Evolutionary conservation across 805 yeast species (phyloP).

Genomic region (Nakazawaea pomicola): DNA sequence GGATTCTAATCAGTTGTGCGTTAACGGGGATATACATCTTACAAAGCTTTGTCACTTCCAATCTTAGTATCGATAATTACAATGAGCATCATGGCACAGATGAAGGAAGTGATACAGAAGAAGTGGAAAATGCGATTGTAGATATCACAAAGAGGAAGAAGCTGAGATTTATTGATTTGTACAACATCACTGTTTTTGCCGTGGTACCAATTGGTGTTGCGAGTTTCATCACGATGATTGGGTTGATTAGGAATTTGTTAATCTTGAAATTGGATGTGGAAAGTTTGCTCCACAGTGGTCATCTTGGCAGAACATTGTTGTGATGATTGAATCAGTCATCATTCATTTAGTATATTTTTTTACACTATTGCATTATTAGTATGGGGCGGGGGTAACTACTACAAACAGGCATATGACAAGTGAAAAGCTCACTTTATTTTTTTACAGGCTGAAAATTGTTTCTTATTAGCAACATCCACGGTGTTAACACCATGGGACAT

Average conservation of each 20-base stretch:
- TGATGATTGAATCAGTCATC: background rate
- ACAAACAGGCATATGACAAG: too few species aligned
- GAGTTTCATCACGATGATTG: conserved; percentile 87
- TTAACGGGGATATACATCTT: conserved; percentile 74
- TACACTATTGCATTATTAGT: too few species aligned
- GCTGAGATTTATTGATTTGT: conserved; percentile 76
- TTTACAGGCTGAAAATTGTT: too few species aligned
- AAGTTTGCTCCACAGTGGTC: background rate
- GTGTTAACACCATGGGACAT: too few species aligned
- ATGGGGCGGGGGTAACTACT: too few species aligned
- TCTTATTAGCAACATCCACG: too few species aligned
- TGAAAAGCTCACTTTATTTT: too few species aligned
- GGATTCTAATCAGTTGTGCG: conserved; percentile 87
- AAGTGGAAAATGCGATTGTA: conserved; percentile 7
- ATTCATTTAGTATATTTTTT: too few species aligned
- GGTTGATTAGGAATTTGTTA: conserved; percentile 67
- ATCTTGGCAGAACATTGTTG: too few species aligned
- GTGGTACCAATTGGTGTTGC: conserved; percentile 98
- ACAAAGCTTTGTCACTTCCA: conserved; percentile 85
- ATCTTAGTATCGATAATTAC: conserved; percentile 41
- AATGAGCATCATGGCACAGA: too few species aligned
- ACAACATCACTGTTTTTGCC: conserved; percentile 88
- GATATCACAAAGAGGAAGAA: conserved; percentile 21
- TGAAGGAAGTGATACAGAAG: conserved; percentile 25
- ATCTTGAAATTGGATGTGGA: conserved; percentile 65